Evolutionary conservation across 257 asterid genomes (phyloP).

Genomic region (Capsicum rhomboideum): DNA sequence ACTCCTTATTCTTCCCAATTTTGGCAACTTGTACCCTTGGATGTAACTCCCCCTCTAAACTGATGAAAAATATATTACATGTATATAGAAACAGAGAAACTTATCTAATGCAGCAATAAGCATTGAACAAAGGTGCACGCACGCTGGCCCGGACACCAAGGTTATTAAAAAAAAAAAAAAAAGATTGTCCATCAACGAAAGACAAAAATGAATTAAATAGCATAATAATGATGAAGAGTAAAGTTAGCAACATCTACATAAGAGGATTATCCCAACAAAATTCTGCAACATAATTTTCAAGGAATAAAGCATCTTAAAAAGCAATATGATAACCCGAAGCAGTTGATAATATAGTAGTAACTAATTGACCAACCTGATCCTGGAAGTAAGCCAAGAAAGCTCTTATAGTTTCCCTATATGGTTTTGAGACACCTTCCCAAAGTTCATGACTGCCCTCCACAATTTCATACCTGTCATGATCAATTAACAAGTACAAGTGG

Average conservation of each 20-base stretch:
- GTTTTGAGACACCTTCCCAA: slow-evolving; percentile 91
- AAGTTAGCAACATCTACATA: background rate
- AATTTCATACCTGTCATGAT: slow-evolving; percentile 62
- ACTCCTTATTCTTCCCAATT: background rate
- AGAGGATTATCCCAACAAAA: background rate
- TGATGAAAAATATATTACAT: background rate
- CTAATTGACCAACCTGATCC: slow-evolving; percentile 59
- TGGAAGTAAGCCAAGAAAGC: slow-evolving; percentile 91
- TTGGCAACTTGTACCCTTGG: background rate
- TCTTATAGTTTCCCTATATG: slow-evolving; percentile 94
- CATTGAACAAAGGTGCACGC: too few species aligned
- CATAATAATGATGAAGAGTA: background rate
- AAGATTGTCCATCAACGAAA: background rate
- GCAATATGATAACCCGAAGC: background rate
- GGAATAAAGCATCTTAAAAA: background rate
- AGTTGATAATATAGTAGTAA: background rate
- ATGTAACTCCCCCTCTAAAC: background rate
- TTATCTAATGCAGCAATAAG: background rate
- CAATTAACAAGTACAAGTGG: slow-evolving; percentile 15
- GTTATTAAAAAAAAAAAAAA: too few species aligned
- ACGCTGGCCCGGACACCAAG: too few species aligned
- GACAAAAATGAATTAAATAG: background rate
- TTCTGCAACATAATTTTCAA: background rate
- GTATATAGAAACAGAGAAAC: background rate
- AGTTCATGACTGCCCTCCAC: slow-evolving; percentile 87